Conservation (phyloP, 73 alveolate species). For the Tetrahymena malaccensis region DNA sequence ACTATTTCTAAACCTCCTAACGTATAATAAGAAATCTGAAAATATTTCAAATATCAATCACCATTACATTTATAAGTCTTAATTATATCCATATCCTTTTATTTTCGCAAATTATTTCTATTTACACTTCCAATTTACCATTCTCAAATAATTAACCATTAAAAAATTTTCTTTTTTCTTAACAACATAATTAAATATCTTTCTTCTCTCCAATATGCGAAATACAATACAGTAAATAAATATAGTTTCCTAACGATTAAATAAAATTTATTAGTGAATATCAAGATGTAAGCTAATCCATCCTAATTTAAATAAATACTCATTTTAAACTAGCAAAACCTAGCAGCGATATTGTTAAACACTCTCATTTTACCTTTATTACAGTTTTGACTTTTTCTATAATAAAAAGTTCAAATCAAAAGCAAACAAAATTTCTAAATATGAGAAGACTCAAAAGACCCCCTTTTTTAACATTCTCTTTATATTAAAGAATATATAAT, state of each 20-base stretch:
- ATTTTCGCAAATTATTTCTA: no score
- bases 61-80: background rate
- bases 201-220: background rate
- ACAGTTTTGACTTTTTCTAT: background rate
- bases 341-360: background rate
- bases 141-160: background rate
- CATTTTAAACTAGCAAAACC: background rate
- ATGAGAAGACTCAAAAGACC: background rate
- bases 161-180: background rate
- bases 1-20: background rate
- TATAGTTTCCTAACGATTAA: background rate
- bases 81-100: background rate
- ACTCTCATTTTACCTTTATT: background rate
- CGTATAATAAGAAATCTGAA: background rate
- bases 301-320: background rate
- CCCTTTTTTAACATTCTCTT: background rate
- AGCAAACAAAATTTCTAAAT: background rate
- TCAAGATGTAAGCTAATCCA: background rate
- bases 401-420: no score
- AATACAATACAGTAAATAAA: background rate
- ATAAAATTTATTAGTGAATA: background rate
- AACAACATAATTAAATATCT: no score
- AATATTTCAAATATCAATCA: background rate
- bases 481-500: no score
- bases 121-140: no score